Evolutionary conservation across 2,329 filamentous ascomycete genomes (phyloP), one percentile per base, ranked within the genome.

Genomic region (Clonostachys rhizophaga): DNA sequence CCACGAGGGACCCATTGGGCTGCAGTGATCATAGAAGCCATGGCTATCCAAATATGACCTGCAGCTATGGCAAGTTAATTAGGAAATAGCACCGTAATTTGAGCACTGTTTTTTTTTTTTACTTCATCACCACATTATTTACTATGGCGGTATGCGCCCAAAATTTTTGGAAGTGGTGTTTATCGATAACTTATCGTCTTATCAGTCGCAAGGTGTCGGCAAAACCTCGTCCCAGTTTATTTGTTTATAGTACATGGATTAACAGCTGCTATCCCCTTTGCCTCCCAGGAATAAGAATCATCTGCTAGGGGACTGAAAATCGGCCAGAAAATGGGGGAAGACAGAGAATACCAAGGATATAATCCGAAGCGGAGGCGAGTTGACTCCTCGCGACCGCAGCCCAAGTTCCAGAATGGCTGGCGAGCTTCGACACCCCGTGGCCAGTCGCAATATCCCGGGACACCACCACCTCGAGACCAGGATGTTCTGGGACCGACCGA

Each of bases 1-100:
- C 87, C 87, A 49, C 87, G 80, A 57, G 85, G 84, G 61, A 90
- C 86, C 87, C 87, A 91, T 45, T 84, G 70, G 17, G 86, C 81
- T 18, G 85, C 81, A 43, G 87, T 89, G 53, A 90, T 89, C 86
- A 90, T 91, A 56, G 85, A 86, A 76, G 79, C 80, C 44, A 55
- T 62, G 61, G 52, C 57, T 30, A 30, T 30, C 24, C 24, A 30
- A 30, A 30, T 30, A 30, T 30, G 24, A 10, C 24, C 24, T 30
- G 24, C 24, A 30, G 24, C 8, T 10, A 30, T 10, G 9, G 24
- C 24, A 30, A 8, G 9, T 2, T 30, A 8, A 30, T 30, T 30
- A 6, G 24, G 24, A 30, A 30, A 30, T 30, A 10, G 7, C 24
- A 30, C 24, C 24, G 24, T 30, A 30, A 30, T 9, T 30, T 30